These are phyloP conservation scores for Trichomonas gallinae DNA, from an alignment of 208 protist genomes.

Conservation along the genomic window DNA sequence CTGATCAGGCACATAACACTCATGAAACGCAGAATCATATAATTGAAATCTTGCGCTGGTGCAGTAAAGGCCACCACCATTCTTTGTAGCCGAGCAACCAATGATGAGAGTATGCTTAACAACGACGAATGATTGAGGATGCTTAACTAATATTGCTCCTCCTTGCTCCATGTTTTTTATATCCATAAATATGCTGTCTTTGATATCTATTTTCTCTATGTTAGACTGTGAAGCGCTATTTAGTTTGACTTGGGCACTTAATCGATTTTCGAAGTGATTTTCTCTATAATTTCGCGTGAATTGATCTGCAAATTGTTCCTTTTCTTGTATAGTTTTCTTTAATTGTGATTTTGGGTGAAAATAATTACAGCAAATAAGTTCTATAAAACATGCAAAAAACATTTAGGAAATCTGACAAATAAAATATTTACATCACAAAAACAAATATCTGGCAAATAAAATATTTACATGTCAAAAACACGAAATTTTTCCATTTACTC, in stretches of 20 bases:
- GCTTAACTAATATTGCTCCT: not conserved
- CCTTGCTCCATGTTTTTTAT: not conserved
- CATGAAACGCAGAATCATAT: not conserved
- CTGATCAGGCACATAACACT: not conserved
- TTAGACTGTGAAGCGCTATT: not conserved
- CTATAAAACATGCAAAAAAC: too few relatives aligned
- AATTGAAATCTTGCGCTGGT: not conserved
- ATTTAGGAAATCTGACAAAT: too few relatives aligned
- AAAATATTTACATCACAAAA: too few relatives aligned
- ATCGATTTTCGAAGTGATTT: not conserved
- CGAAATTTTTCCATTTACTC: too few relatives aligned
- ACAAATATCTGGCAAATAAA: too few relatives aligned
- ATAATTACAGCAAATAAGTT: too few relatives aligned
- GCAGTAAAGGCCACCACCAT: not conserved
- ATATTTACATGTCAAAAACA: too few relatives aligned
- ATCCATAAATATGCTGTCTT: not conserved
- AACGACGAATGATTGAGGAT: not conserved
- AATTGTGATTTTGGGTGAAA: too few relatives aligned
- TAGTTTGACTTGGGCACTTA: not conserved
- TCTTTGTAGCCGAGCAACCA: not conserved
- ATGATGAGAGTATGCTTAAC: not conserved
- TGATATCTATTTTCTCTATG: not conserved
- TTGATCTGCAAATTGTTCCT: too few relatives aligned
- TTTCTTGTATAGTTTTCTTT: too few relatives aligned
- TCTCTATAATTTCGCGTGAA: too few relatives aligned